A percentile compares a stretch with the other conserved stretches of the same genome.
Evolutionary conservation across 208 protist species (phyloP).

Genomic region (Trypanosoma vivax): DNA sequence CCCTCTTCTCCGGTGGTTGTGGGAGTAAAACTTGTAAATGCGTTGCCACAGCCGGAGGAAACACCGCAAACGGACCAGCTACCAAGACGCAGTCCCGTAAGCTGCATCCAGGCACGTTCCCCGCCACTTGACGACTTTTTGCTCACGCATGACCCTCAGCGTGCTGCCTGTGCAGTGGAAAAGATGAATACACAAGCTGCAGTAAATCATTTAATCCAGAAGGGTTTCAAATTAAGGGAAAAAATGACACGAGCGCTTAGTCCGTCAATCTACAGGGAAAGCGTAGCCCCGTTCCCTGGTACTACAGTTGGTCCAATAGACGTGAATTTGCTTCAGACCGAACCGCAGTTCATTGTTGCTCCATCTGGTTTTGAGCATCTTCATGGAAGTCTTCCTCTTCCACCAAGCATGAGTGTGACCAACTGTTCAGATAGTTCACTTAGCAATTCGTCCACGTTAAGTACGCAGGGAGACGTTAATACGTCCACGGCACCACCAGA

Average conservation of each 20-base stretch:
- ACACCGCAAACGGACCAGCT: too few relatives aligned
- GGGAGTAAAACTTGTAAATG: too few relatives aligned
- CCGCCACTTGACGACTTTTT: constrained; percentile 1
- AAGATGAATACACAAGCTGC: constrained; percentile 10
- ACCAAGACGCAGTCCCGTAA: too few relatives aligned
- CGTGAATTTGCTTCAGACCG: neutral
- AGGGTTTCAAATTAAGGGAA: constrained; percentile 30
- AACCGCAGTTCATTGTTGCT: neutral
- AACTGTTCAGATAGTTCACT: constrained; percentile 11
- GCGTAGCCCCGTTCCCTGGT: neutral
- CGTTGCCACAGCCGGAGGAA: too few relatives aligned
- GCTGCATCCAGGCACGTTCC: too few relatives aligned
- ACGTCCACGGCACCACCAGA: too few relatives aligned
- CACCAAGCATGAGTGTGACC: neutral
- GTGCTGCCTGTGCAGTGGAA: neutral
- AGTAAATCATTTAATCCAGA: constrained; percentile 32
- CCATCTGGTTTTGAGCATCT: constrained; percentile 9
- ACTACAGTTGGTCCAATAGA: too few relatives aligned
- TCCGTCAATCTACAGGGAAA: neutral
- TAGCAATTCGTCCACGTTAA: constrained; percentile 5
- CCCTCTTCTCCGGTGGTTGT: too few relatives aligned
- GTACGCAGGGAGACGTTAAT: neutral
- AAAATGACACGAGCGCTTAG: constrained; percentile 36
- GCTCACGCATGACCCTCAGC: constrained; percentile 4
- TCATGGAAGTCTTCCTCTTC: neutral